These are phyloP conservation scores for Geum urbanum DNA, from an alignment of 306 rosid species.

Conservation along the genomic window DNA sequence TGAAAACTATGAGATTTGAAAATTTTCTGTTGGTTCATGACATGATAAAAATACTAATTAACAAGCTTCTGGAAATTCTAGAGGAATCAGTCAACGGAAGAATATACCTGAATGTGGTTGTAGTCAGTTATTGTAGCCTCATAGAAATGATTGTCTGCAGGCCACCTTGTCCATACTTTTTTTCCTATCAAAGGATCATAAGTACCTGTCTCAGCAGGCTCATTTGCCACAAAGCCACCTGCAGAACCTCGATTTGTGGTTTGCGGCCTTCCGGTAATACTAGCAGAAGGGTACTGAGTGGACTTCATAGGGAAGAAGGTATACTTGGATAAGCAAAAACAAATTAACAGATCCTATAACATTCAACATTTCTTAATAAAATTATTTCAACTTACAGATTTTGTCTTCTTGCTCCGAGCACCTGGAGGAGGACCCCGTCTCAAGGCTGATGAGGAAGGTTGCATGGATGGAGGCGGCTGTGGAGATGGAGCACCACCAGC, in stretches of 20 bases:
- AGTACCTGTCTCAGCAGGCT: slow-evolving; percentile 29
- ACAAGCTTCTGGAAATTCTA: neutral
- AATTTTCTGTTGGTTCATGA: neutral
- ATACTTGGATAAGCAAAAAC: slow-evolving; percentile 14
- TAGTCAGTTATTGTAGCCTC: slow-evolving; percentile 46
- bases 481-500: slow-evolving; percentile 60
- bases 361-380: neutral
- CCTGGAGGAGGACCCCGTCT: slow-evolving; percentile 59
- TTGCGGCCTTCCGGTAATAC: slow-evolving; percentile 37
- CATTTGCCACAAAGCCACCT: slow-evolving; percentile 37
- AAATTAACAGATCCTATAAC: neutral
- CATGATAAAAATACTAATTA: neutral
- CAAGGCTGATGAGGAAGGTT: slow-evolving; percentile 52
- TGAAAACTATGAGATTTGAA: neutral
- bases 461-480: slow-evolving; percentile 42
- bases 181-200: slow-evolving; percentile 41
- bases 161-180: slow-evolving; percentile 60
- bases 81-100: neutral
- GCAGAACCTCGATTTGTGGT: slow-evolving; percentile 32
- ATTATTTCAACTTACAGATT: slow-evolving; percentile 41
- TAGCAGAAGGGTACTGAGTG: slow-evolving; percentile 39
- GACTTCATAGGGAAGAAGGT: slow-evolving; percentile 34
- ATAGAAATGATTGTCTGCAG: slow-evolving; percentile 49
- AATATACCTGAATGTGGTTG: slow-evolving; percentile 31
- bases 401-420: slow-evolving; percentile 54